Percentiles rank a stretch among this genome's conserved stretches.
Evolutionary conservation across 306 rosid species (phyloP).

Genomic region (Citrullus colocynthis): DNA sequence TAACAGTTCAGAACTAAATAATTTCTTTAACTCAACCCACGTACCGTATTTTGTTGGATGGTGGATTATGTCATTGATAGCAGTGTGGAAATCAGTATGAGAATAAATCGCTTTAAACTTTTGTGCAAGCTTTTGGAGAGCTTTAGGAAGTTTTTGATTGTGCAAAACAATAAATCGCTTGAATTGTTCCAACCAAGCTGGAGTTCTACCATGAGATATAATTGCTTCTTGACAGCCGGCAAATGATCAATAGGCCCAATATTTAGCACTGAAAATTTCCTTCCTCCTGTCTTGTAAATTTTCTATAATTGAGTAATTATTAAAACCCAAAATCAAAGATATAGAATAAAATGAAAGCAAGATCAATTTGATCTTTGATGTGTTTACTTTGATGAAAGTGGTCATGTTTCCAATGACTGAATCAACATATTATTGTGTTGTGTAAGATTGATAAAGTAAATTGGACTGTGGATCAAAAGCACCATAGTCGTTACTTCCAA

Average conservation of each 20-base stretch:
- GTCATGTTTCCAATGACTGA: slow-evolving; percentile 24
- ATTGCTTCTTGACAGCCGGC: neutral
- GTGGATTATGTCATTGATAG: slow-evolving; percentile 5
- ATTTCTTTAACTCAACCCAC: neutral
- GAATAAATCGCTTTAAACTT: slow-evolving; percentile 37
- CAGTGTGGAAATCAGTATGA: slow-evolving; percentile 4
- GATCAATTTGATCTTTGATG: neutral
- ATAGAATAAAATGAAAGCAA: no score
- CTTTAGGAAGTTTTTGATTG: slow-evolving; percentile 15
- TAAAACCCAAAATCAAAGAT: neutral
- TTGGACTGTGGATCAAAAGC: slow-evolving; percentile 4
- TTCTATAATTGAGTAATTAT: slow-evolving; percentile 1
- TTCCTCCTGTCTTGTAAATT: slow-evolving; percentile 19
- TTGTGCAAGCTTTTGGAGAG: slow-evolving; percentile 18
- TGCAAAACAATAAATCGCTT: slow-evolving; percentile 17
- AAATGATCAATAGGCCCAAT: slow-evolving; percentile 9
- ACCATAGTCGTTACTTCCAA: slow-evolving; percentile 21
- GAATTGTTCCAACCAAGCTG: slow-evolving; percentile 13
- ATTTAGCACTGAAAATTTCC: slow-evolving; percentile 17
- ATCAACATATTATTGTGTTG: slow-evolving; percentile 7
- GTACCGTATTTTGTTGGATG: slow-evolving; percentile 47
- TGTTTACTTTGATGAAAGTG: slow-evolving; percentile 15
- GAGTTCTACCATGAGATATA: neutral
- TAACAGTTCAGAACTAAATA: no score
- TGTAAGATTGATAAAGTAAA: neutral